Conservation (phyloP, 345 rosid genomes). For the Moringa oleifera region DNA sequence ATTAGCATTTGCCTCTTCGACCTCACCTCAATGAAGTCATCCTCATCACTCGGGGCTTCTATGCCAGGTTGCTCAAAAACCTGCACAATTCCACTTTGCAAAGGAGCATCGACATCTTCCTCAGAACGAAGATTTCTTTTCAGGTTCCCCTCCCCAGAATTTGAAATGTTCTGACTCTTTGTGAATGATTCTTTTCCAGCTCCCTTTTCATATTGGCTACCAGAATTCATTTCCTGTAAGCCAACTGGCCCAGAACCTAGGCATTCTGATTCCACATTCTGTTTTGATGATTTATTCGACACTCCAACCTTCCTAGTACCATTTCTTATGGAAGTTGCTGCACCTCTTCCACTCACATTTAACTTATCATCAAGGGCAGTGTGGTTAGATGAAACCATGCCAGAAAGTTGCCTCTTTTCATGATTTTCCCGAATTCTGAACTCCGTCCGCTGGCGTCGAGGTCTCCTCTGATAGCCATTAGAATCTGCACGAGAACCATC, state of each 20-base stretch:
- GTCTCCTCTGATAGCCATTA: conserved; percentile 57
- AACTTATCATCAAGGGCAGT: conserved; percentile 43
- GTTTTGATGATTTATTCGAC: conserved; percentile 54
- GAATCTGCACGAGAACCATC: conserved; percentile 54
- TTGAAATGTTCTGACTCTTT: conserved; percentile 38
- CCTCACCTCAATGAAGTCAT: conserved; percentile 96
- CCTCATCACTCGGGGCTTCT: conserved; percentile 88
- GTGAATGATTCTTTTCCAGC: conserved; percentile 38
- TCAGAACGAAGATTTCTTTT: conserved; percentile 42
- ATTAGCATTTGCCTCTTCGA: conserved; percentile 98
- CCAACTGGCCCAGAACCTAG: conserved; percentile 27
- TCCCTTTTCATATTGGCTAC: conserved; percentile 42
- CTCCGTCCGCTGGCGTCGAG: conserved; percentile 57
- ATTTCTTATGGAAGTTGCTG: conserved; percentile 33
- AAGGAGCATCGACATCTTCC: conserved; percentile 59
- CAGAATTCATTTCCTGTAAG: conserved; percentile 37
- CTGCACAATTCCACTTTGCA: conserved; percentile 77
- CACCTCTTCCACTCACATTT: conserved; percentile 36
- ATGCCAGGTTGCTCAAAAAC: conserved; percentile 86
- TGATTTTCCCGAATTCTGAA: conserved; percentile 67
- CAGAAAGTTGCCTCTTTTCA: conserved; percentile 37
- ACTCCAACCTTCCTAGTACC: conserved; percentile 43
- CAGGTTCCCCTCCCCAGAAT: conserved; percentile 37
- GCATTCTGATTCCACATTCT: conserved; percentile 41
- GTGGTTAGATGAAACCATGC: conserved; percentile 31